These are phyloP conservation scores for Sodiomyces alkalinus DNA, from an alignment of 2,329 filamentous ascomycete genomes.

Conservation along the genomic window DNA sequence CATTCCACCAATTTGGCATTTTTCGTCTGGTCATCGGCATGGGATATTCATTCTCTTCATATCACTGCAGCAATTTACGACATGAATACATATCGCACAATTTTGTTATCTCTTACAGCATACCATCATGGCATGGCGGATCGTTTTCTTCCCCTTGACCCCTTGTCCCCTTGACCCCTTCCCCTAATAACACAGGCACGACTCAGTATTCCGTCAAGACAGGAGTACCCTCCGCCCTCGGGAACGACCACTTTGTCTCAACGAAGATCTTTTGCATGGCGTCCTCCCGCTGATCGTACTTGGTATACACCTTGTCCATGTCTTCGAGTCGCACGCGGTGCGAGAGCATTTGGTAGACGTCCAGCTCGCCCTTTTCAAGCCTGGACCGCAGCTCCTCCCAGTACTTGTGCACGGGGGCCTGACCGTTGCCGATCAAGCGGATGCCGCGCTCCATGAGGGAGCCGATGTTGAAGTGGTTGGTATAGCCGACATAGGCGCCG, in stretches of 20 bases:
- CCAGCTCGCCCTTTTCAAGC: slow-evolving; percentile 53
- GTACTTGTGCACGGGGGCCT: slow-evolving; percentile 66
- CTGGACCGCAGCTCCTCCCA: slow-evolving; percentile 61
- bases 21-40: too few species aligned
- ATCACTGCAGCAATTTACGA: too few species aligned
- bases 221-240: slow-evolving; percentile 26
- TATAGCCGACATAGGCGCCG: slow-evolving; percentile 51
- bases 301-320: slow-evolving; percentile 48
- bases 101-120: too few species aligned
- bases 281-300: slow-evolving; percentile 47
- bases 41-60: too few species aligned
- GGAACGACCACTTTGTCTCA: slow-evolving; percentile 41
- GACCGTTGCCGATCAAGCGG: slow-evolving; percentile 53
- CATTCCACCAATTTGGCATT: too few species aligned
- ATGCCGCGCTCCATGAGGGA: slow-evolving; percentile 79
- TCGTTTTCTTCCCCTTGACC: too few species aligned
- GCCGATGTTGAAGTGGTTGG: slow-evolving; percentile 73
- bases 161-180: too few species aligned
- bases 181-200: too few species aligned
- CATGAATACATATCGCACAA: too few species aligned
- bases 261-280: slow-evolving; percentile 70
- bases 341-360: slow-evolving; percentile 67
- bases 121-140: too few species aligned
- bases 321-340: slow-evolving; percentile 66
- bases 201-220: slow-evolving; percentile 24